Percentiles rank a stretch among this genome's conserved stretches.
These are phyloP conservation scores for Leptographium flavum DNA, from an alignment of 2,329 filamentous ascomycete species.

Conservation along the genomic window DNA sequence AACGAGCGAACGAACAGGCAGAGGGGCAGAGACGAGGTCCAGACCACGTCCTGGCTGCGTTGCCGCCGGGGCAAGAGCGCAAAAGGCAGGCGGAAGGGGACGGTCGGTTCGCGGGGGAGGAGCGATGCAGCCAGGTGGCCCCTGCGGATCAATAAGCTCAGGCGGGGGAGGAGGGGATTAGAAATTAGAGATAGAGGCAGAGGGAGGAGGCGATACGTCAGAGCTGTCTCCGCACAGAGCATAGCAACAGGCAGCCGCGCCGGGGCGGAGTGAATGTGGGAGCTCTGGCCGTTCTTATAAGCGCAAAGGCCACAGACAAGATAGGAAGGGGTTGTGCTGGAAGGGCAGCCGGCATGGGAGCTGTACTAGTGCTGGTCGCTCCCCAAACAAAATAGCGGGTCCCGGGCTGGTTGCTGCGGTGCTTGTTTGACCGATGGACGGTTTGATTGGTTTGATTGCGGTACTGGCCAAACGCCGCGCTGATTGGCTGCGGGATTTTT, in stretches of 20 bases:
- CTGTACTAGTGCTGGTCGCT: not conserved
- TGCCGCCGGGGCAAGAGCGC: not conserved
- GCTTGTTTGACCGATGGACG: too few relatives aligned
- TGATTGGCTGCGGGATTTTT: not conserved
- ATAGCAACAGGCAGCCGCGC: slow-evolving; percentile 1
- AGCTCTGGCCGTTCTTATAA: slow-evolving; percentile 7
- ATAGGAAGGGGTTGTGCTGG: not conserved
- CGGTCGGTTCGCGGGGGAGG: not conserved
- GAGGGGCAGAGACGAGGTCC: not conserved
- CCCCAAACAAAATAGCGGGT: not conserved
- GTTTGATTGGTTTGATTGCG: too few relatives aligned
- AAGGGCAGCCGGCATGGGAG: too few relatives aligned
- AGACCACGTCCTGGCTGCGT: not conserved
- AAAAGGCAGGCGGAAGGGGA: not conserved
- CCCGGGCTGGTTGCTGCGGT: too few relatives aligned
- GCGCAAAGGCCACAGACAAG: not conserved
- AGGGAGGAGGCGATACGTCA: not conserved
- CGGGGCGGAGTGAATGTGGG: slow-evolving; percentile 4
- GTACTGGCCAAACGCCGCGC: too few relatives aligned
- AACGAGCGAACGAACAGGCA: not conserved
- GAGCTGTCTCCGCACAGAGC: not conserved
- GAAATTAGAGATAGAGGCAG: not conserved
- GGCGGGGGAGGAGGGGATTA: not conserved
- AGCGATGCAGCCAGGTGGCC: too few relatives aligned
- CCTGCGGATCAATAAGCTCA: not conserved